Evolutionary conservation across 1,284 basidiomycete species (phyloP), one percentile per base, ranked within the genome.

Genomic region (Heliocybe sulcata): DNA sequence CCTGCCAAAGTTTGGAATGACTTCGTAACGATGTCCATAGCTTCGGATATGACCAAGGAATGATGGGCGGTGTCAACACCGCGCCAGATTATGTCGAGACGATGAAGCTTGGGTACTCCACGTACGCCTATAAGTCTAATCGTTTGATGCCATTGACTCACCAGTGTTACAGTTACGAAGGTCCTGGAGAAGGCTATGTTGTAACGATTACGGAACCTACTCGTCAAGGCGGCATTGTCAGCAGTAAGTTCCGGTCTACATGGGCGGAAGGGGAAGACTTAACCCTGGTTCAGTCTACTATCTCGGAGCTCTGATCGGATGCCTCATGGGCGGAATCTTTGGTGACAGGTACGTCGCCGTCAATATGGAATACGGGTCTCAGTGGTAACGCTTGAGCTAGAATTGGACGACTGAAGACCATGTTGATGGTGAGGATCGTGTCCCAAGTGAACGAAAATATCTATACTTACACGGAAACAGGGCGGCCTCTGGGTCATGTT

Each of bases 11-110:
- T 27, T 57, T 45, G 42, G 23, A 11, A 19, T 22, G 31, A 11
- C 19, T 23, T 29, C 45, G 27, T 3, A 51, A n/a, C 11, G 20
- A 33, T 19, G 12, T 47, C 23, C 14, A 25, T 27, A 77, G 76
- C 60, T 78, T 78, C 61, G 78, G 78, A 25, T 80, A 79, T 72
- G 77, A 79, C 62, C 77, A 80, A 66, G 77, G 78, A 51, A 76
- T 79, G 72, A 80, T 81, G 77, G 77, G 77, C 31, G 77, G 77
- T 45, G 77, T 79, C 29, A 77, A 79, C 58, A 72, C 72, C n/a
- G 72, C 75, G 8, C 76, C 75, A 35, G 69, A 77, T 57, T 77
- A 77, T 60, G 76, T 72, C 58, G 65, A 65, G 57, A 72, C 69
- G 35, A 80, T 77, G 75, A 70, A 65, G 33, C 58, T 73, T 14